phyloP scores from a whole-genome alignment of 768 basidiomycete species.

The Astraeus odoratus region DNA sequence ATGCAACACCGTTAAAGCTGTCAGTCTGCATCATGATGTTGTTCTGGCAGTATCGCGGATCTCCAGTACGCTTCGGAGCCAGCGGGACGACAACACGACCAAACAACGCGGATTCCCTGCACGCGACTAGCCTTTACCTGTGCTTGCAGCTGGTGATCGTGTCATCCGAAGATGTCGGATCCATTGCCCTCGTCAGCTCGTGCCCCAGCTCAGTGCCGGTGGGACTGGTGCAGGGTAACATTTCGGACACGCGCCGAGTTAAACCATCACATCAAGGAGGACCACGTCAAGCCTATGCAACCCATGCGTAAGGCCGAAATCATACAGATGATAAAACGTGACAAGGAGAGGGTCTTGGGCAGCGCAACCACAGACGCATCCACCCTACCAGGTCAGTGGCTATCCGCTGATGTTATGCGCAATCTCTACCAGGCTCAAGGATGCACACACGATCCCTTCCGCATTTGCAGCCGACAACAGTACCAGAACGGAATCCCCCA shows the following conservation, averaged over 20 bases:
- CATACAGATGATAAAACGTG: constrained; percentile 28
- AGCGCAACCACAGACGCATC: constrained; percentile 9
- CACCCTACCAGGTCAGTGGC: constrained; percentile 15
- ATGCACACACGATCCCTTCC: too few species aligned
- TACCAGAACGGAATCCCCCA: background rate
- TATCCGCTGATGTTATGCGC: background rate
- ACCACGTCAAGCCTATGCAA: constrained; percentile 39
- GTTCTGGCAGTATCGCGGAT: too few species aligned
- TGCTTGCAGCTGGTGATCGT: background rate
- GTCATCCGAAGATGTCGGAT: constrained; percentile 8
- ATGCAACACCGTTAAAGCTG: constrained; percentile 14
- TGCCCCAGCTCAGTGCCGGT: constrained; percentile 32
- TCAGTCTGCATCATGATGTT: constrained; percentile 9
- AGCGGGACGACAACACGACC: background rate
- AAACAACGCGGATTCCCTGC: constrained; percentile 13
- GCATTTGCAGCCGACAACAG: background rate
- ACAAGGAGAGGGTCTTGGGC: constrained; percentile 30
- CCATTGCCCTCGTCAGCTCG: constrained; percentile 10
- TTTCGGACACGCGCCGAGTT: constrained; percentile 36
- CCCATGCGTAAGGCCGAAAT: constrained; percentile 43
- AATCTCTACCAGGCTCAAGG: background rate
- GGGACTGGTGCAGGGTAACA: constrained; percentile 46
- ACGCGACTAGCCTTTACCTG: too few species aligned
- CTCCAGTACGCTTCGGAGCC: too few species aligned
- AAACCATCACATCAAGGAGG: constrained; percentile 37